Conservation (phyloP, 2,329 filamentous ascomycete genomes). For the Rhynchosporium agropyri region DNA sequence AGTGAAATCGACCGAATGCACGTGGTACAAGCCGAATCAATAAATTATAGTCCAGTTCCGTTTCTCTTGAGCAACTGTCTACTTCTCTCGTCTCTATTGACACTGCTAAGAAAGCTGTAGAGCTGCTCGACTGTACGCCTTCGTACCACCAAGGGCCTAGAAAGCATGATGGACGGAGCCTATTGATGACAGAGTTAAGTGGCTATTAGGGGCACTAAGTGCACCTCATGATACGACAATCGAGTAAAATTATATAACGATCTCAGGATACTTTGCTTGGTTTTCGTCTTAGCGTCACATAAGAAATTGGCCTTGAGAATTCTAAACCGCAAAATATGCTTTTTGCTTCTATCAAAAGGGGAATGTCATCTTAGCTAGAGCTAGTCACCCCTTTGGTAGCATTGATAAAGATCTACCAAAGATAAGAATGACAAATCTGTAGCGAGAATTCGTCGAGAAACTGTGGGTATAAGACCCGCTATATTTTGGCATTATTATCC, state of each 20-base stretch:
- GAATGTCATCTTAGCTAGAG: no score
- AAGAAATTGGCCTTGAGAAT: no score
- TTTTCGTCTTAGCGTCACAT: no score
- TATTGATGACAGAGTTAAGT: no score
- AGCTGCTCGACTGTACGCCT: neutral
- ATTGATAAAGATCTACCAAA: slow-evolving; percentile 12
- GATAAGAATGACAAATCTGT: slow-evolving; percentile 1
- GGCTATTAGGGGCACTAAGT: no score
- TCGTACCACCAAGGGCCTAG: neutral
- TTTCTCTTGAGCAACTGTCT: neutral
- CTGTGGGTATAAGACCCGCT: neutral
- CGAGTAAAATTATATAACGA: no score
- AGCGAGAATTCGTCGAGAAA: slow-evolving; percentile 6
- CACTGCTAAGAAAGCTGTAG: neutral
- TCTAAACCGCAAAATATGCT: no score
- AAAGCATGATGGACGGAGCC: neutral
- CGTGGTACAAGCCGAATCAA: neutral
- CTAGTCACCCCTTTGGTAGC: no score
- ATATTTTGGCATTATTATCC: slow-evolving; percentile 8
- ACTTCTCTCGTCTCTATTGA: neutral
- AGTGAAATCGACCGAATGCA: slow-evolving; percentile 10
- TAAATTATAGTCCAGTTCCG: neutral
- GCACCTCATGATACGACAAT: no score
- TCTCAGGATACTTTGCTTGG: no score
- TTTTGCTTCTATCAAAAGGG: no score